Conservation (phyloP, 148 eudicot species). For the Beta vulgaris region DNA sequence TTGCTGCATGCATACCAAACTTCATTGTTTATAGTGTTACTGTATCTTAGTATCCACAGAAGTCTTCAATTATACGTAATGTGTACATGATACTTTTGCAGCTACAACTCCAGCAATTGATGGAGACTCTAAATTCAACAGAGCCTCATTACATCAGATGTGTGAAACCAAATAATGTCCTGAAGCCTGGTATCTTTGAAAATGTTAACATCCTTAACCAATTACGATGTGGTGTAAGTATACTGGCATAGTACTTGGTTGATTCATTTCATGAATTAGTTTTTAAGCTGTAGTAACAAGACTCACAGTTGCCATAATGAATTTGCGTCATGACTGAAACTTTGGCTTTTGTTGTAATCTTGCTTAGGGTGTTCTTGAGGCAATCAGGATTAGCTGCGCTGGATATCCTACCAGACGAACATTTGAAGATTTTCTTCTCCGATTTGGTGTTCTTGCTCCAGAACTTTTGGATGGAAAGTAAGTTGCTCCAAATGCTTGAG, state of each 20-base stretch:
- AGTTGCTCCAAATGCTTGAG: slow-evolving; percentile 22
- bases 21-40: neutral
- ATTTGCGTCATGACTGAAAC: neutral
- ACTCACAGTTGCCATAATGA: neutral
- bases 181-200: slow-evolving; percentile 97
- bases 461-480: slow-evolving; percentile 90
- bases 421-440: slow-evolving; percentile 84
- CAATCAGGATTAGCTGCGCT: slow-evolving; percentile 99
- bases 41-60: neutral
- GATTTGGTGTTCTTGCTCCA: slow-evolving; percentile 98
- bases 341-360: slow-evolving; percentile 17
- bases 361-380: slow-evolving; percentile 97
- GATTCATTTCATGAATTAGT: neutral
- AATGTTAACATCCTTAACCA: slow-evolving; percentile 84
- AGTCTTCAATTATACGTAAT: slow-evolving; percentile 10
- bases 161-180: slow-evolving; percentile 93
- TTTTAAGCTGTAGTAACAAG: neutral
- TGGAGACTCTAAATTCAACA: slow-evolving; percentile 93
- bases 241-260: slow-evolving; percentile 14
- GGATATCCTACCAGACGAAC: slow-evolving; percentile 99
- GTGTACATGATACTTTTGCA: slow-evolving; percentile 38
- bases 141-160: slow-evolving; percentile 99
- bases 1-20: neutral
- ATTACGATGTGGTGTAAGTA: slow-evolving; percentile 98
- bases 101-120: slow-evolving; percentile 95